Evolutionary conservation across 495 filamentous ascomycete species (phyloP).

Genomic region (Penicillium ochrochloron): DNA sequence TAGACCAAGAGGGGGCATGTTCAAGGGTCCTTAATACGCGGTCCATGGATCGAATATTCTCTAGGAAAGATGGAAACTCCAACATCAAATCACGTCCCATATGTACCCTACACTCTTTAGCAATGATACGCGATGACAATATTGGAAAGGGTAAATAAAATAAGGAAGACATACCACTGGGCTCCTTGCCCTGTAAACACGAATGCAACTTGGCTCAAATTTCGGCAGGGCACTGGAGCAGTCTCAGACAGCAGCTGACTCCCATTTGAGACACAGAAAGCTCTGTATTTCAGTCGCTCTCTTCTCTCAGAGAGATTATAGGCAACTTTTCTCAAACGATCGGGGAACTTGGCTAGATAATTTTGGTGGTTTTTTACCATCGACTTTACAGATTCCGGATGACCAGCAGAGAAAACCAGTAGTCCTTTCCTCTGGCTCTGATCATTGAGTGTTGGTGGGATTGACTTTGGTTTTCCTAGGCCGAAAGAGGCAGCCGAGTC

Average conservation of each 20-base stretch:
- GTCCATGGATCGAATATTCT: neutral
- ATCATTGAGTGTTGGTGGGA: neutral
- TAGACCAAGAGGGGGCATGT: neutral
- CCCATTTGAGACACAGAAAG: slow-evolving; percentile 1
- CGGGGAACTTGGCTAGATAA: neutral
- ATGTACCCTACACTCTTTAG: slow-evolving; percentile 1
- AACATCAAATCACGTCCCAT: slow-evolving; percentile 19
- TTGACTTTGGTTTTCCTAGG: neutral
- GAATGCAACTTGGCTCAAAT: slow-evolving; percentile 17
- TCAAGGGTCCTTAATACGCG: neutral
- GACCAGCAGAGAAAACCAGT: neutral
- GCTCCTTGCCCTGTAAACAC: slow-evolving; percentile 45
- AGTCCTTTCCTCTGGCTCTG: neutral
- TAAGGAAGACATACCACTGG: slow-evolving; percentile 39
- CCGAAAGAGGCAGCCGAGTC: neutral
- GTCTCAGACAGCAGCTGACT: neutral
- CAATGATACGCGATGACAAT: slow-evolving; percentile 29
- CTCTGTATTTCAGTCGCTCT: neutral
- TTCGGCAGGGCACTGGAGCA: neutral
- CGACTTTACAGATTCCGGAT: neutral
- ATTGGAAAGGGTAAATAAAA: slow-evolving; percentile 18
- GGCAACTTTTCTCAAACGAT: neutral
- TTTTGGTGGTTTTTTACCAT: neutral
- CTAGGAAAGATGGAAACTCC: neutral
- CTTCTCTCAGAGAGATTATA: neutral